Evolutionary conservation across 1,139 yeast species (phyloP).

Genomic region (Lodderomyces orthopsilosis): DNA sequence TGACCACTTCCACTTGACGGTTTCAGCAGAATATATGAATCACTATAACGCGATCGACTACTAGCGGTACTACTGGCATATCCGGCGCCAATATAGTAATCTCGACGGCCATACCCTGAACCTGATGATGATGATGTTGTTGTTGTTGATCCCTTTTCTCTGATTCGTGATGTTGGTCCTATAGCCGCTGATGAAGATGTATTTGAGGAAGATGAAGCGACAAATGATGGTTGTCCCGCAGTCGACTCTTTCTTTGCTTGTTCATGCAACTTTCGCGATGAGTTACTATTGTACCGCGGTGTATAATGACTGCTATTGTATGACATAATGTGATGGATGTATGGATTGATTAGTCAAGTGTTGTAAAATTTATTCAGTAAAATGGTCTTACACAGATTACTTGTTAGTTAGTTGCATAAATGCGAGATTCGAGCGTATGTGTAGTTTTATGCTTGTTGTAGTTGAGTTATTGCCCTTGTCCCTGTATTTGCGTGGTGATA

Average conservation of each 20-base stretch:
- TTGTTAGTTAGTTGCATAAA: neutral
- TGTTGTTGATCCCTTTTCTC: neutral
- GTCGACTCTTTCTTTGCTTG: conserved; percentile 3
- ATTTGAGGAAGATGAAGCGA: conserved; percentile 2
- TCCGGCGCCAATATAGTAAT: conserved; percentile 15
- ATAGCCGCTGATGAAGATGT: conserved; percentile 3
- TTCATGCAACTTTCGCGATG: conserved; percentile 9
- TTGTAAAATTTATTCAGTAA: neutral
- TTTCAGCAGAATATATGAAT: conserved; percentile 6
- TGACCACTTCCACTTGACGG: neutral
- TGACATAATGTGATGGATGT: conserved; percentile 6
- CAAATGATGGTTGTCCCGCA: neutral
- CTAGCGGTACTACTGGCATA: conserved; percentile 7
- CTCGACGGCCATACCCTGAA: conserved; percentile 10
- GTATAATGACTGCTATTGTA: conserved; percentile 15
- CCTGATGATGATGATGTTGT: neutral
- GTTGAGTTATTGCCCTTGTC: neutral
- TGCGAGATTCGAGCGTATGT: neutral
- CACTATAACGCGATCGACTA: conserved; percentile 11
- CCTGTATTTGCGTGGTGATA: neutral
- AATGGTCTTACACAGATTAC: no score
- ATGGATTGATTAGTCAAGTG: neutral
- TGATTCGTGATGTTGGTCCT: neutral
- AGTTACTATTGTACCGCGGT: conserved; percentile 14
- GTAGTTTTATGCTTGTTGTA: neutral